Base-by-base conservation (phyloP, 768 basidiomycete species). In the Amyloporia xantha region DNA sequence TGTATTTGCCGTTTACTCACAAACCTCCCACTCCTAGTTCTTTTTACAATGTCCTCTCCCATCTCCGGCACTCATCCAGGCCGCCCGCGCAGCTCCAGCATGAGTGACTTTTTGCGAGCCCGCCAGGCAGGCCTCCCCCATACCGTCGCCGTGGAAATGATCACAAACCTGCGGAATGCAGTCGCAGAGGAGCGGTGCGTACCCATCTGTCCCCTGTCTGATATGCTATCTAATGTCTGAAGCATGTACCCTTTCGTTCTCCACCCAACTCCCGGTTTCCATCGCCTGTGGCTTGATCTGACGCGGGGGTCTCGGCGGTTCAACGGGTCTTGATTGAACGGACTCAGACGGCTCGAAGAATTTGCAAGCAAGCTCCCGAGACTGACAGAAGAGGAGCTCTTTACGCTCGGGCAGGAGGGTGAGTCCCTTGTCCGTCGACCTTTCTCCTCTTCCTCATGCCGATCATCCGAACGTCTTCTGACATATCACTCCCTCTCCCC, bases 331-430 rank as follows among this genome's bases (percentile, higher is more conserved):
- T n/a, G n/a, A n/a, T n/a, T n/a, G n/a, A n/a, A n/a, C n/a, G n/a
- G n/a, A n/a, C n/a, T n/a, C 30, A 15, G 9, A 33, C 30, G 15
- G 30, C 30, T 33, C 30, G 30, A 33, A 15, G 41, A 41, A 12
- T 52, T 54, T 33, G 42, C 45, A 36, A 40, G 47, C 3, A 30
- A 45, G 2, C 53, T 63, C 21, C 62, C 62, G 5, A 59, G 48
- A 40, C 51, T 63, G 19, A 56, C 48, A 4, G 62, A 63, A 43
- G 30, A 41, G 21, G 56, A 63, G 21, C 50, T 63, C 13, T 49
- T 42, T 20, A 28, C 53, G 11, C 41, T 61, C 43, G 54, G 53
- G 13, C 47, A 61, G 24, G 43, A 51, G 17, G 61, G 61, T 56
- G 30, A 26, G 56, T 47, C 15, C 24, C 13, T 44, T 27, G 10